Percentiles rank a stretch among this genome's conserved stretches.
Evolutionary conservation across 495 filamentous ascomycete genomes (phyloP).

Genomic region (Penicillium macrosclerotiorum): DNA sequence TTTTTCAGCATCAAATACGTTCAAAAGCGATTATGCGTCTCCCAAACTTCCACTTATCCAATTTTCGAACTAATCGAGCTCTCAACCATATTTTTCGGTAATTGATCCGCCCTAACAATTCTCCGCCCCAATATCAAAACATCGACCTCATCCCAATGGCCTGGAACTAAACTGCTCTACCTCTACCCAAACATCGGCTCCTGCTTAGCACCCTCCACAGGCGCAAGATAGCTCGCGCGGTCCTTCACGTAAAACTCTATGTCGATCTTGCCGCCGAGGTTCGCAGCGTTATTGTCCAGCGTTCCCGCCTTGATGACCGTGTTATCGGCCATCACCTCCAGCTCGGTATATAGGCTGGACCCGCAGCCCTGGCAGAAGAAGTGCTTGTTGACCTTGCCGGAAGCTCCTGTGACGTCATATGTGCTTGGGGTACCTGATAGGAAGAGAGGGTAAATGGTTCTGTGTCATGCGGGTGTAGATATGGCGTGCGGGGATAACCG

Average conservation of each 20-base stretch:
- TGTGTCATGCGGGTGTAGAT: background rate
- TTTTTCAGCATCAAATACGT: no score
- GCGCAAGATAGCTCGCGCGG: constrained; percentile 30
- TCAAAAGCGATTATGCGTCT: no score
- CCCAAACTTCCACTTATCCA: background rate
- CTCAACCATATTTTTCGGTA: no score
- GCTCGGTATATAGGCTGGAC: constrained; percentile 42
- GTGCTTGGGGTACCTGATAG: constrained; percentile 29
- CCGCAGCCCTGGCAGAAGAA: constrained; percentile 48
- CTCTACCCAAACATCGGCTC: constrained; percentile 28
- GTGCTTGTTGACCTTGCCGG: constrained; percentile 50
- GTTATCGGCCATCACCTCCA: constrained; percentile 48
- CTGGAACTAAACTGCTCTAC: no score
- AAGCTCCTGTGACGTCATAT: constrained; percentile 37
- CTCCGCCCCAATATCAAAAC: background rate
- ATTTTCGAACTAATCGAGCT: no score
- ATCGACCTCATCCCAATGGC: no score
- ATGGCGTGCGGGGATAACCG: background rate
- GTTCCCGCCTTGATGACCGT: constrained; percentile 41
- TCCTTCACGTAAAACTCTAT: constrained; percentile 50
- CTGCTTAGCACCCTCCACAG: constrained; percentile 45
- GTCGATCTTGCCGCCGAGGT: constrained; percentile 32
- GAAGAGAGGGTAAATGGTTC: background rate
- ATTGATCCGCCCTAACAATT: background rate
- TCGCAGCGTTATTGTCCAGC: constrained; percentile 39